Base-by-base conservation (phyloP, 768 basidiomycete species). In the Cystobasidium tubakii region DNA sequence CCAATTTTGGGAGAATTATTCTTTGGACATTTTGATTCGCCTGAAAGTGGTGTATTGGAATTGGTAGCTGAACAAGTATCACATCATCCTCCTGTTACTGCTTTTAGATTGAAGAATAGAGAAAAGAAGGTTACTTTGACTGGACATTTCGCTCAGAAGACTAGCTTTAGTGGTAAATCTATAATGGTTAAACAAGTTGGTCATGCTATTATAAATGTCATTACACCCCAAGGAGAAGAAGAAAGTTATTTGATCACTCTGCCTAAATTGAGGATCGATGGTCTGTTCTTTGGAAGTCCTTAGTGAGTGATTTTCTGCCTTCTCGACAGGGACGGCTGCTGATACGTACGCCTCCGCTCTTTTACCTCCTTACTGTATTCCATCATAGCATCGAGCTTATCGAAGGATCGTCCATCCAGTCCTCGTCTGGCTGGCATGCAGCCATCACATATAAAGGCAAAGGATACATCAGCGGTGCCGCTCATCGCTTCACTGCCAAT, bases 361-460 rank as follows among this genome's bases (percentile, higher is more conserved):
- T 73, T n/a, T 31, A n/a, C 33, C 53, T 15, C 29, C 44, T 46
- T 31, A 10, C 27, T n/a, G 25, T 17, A 19, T 1, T 93, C 93
- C 3, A 4, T 23, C 23, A 44, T 34, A 71, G 69, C 83, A 92
- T 94, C 79, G 94, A 97, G 83, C 87, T 96, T 42, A 84, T 85
- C 43, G 93, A 95, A 75, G 86, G 87, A 3, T 89, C 88, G 66
- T 86, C 89, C 81, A 95, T 99, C 80, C 86, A 87, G 77, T 83
- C 82, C 33, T 85, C 85, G n/a, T 84, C 85, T 25, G 88, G 88
- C 21, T 88, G 36, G 65, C 53, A 46, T 66, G 34, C 73, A 65
- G 71, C 76, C 80, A 88, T 97, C 81, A 91, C 95, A 77, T 98
- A 95, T 85, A 92, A 92, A 80, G 95, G 94, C 81, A 92, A 91